phyloP scores from a whole-genome alignment of 768 basidiomycete genomes.

The Hirschioporus abietinus region DNA sequence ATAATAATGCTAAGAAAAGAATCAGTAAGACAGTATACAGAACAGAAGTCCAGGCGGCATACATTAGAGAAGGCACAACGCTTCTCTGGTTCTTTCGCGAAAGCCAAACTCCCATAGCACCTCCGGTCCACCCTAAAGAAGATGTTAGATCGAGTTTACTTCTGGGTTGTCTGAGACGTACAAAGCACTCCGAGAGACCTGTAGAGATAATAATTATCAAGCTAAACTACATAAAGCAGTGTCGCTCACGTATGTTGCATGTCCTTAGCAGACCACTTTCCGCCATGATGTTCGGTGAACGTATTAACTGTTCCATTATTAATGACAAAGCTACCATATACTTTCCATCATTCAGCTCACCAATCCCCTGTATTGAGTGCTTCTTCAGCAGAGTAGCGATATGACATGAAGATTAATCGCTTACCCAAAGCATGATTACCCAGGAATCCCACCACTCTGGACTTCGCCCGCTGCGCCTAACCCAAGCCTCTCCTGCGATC shows the following conservation, averaged over 20 bases:
- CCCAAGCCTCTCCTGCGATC: conserved; percentile 73
- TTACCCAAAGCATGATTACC: conserved; percentile 50
- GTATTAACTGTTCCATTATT: conserved; percentile 63
- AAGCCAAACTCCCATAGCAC: conserved; percentile 81
- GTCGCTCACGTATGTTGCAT: conserved; percentile 84
- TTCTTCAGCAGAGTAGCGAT: not conserved
- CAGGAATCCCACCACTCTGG: conserved; percentile 88
- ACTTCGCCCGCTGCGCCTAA: conserved; percentile 61
- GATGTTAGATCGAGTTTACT: conserved; percentile 8
- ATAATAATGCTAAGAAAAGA: conserved; percentile 58
- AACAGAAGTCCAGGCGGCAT: conserved; percentile 19
- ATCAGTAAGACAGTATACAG: conserved; percentile 3
- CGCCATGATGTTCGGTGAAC: conserved; percentile 86
- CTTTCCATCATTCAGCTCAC: conserved; percentile 28
- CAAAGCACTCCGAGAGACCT: conserved; percentile 74
- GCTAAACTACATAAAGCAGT: not conserved
- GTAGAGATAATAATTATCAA: not conserved
- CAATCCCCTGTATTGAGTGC: conserved; percentile 41
- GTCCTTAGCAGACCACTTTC: conserved; percentile 82
- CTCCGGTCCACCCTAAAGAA: conserved; percentile 82
- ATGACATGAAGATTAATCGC: conserved; percentile 18
- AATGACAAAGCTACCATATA: not conserved
- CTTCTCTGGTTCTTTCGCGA: conserved; percentile 70
- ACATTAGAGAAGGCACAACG: conserved; percentile 82
- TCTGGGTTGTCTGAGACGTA: conserved; percentile 26